These are phyloP conservation scores for Candida pseudoviswanathii DNA, from an alignment of 1,139 yeast species.

Conservation along the genomic window DNA sequence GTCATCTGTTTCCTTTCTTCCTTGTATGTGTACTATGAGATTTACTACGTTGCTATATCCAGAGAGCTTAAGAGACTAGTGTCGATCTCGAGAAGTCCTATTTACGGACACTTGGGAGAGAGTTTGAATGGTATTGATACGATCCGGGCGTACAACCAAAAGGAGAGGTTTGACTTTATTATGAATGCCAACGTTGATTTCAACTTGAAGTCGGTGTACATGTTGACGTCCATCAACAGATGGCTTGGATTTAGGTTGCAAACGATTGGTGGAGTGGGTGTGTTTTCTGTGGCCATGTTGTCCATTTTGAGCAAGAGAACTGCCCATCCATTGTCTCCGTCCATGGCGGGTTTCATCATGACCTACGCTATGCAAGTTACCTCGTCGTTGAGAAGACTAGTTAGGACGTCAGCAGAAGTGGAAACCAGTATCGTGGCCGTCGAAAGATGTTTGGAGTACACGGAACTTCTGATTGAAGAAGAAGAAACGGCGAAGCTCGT, in stretches of 20 bases:
- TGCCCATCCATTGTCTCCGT: slow-evolving; percentile 24
- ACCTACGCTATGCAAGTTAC: slow-evolving; percentile 33
- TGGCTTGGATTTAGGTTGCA: slow-evolving; percentile 41
- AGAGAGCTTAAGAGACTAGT: slow-evolving; percentile 36
- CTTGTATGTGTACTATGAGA: slow-evolving; percentile 31
- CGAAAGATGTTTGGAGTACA: no score
- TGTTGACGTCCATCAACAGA: slow-evolving; percentile 31
- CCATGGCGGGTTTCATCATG: slow-evolving; percentile 37
- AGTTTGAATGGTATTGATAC: slow-evolving; percentile 63
- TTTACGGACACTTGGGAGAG: slow-evolving; percentile 67
- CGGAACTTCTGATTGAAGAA: no score
- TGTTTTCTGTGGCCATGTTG: slow-evolving; percentile 27
- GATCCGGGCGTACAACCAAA: slow-evolving; percentile 57
- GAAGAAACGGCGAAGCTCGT: no score
- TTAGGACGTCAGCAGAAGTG: slow-evolving; percentile 34
- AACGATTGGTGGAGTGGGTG: slow-evolving; percentile 28
- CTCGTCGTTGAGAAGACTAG: slow-evolving; percentile 26
- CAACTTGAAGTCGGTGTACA: no score
- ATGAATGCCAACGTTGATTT: no score
- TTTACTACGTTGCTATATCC: slow-evolving; percentile 31
- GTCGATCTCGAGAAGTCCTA: slow-evolving; percentile 49
- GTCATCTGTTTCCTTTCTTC: no score
- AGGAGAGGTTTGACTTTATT: slow-evolving; percentile 56
- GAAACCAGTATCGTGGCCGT: slow-evolving; percentile 34
- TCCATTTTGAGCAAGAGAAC: slow-evolving; percentile 26